Evolutionary conservation across 2,329 filamentous ascomycete species (phyloP).

Genomic region (Trichoderma arundinaceum): DNA sequence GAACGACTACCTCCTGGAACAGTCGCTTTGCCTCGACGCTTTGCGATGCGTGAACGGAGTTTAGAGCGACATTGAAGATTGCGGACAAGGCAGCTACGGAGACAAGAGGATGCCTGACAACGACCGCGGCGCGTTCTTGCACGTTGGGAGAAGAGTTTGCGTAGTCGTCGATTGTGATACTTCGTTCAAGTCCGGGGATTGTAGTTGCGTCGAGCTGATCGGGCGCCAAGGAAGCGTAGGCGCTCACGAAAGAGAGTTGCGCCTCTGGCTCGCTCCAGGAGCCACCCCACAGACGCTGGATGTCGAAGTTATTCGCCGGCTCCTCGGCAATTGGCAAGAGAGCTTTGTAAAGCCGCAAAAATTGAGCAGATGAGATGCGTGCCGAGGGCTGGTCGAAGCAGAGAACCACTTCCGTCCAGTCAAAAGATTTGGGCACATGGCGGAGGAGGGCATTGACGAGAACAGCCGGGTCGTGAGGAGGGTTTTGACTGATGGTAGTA

Average conservation of each 20-base stretch:
- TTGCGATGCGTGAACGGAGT: slow-evolving; percentile 65
- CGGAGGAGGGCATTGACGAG: slow-evolving; percentile 68
- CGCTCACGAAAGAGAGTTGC: slow-evolving; percentile 90
- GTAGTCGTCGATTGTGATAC: slow-evolving; percentile 70
- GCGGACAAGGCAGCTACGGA: slow-evolving; percentile 82
- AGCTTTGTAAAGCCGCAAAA: slow-evolving; percentile 79
- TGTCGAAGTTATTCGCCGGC: slow-evolving; percentile 65
- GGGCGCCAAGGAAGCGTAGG: slow-evolving; percentile 77
- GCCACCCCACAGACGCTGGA: slow-evolving; percentile 90
- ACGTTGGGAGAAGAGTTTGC: slow-evolving; percentile 55
- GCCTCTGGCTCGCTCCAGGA: slow-evolving; percentile 85
- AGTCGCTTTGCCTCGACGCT: slow-evolving; percentile 67
- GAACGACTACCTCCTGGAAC: slow-evolving; percentile 70
- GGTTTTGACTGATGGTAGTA: slow-evolving; percentile 62
- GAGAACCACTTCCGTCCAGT: slow-evolving; percentile 73
- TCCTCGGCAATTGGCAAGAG: slow-evolving; percentile 72
- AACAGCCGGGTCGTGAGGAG: slow-evolving; percentile 57
- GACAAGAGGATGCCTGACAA: slow-evolving; percentile 83
- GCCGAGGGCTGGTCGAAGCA: slow-evolving; percentile 82
- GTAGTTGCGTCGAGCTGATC: slow-evolving; percentile 82
- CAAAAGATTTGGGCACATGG: slow-evolving; percentile 67
- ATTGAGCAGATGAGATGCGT: slow-evolving; percentile 77
- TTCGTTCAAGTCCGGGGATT: slow-evolving; percentile 79
- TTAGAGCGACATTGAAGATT: slow-evolving; percentile 68
- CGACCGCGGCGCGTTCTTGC: slow-evolving; percentile 60